phyloP scores from a whole-genome alignment of 352 stramenopile genomes.

The Thalassiosira hispida region DNA sequence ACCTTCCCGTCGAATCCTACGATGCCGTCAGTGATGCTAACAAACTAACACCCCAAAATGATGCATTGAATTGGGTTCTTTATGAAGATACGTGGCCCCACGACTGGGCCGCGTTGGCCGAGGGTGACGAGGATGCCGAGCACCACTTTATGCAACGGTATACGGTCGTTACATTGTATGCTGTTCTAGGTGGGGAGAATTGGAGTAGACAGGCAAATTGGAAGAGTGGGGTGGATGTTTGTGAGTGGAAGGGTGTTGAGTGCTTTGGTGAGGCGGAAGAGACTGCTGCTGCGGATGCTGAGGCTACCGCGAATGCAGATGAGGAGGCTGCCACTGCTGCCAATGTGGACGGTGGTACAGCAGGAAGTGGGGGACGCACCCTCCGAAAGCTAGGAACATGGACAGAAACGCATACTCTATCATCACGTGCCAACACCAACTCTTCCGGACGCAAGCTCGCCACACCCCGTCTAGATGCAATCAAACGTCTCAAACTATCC shows the following conservation, averaged over 20 bases:
- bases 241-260: conserved; percentile 42
- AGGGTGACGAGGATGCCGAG: conserved; percentile 14
- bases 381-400: neutral
- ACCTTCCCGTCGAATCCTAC: conserved; percentile 21
- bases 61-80: conserved; percentile 29
- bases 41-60: conserved; percentile 5
- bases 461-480: conserved; percentile 3
- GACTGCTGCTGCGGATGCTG: no score
- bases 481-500: conserved; percentile 13
- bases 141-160: conserved; percentile 47
- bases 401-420: no score
- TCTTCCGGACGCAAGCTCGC: no score
- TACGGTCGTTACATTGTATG: conserved; percentile 23
- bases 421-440: no score
- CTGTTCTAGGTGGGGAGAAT: conserved; percentile 14
- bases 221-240: conserved; percentile 34
- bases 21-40: conserved; percentile 14
- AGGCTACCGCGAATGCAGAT: no score
- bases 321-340: no score
- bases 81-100: conserved; percentile 33
- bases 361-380: neutral
- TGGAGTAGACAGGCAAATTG: conserved; percentile 37
- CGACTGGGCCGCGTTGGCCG: conserved; percentile 38
- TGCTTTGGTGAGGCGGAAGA: conserved; percentile 13
- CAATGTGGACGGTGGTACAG: neutral